Conservation (phyloP, 306 rosid species). For the Acacia crassicarpa region DNA sequence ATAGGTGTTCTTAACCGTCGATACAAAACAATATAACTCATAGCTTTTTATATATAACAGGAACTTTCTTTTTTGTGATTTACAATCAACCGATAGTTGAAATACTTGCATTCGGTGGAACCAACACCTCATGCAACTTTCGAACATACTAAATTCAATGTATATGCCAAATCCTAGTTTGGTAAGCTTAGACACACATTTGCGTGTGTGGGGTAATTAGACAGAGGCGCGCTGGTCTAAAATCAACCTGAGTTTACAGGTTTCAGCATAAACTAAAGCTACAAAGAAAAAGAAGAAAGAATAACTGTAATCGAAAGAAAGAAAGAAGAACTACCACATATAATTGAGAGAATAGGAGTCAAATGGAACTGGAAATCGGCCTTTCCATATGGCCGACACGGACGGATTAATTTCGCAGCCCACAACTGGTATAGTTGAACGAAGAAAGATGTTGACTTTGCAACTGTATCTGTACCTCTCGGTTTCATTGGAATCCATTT, state of each 20-base stretch:
- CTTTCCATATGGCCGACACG: not conserved
- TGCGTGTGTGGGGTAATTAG: not conserved
- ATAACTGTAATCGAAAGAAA: too few species aligned
- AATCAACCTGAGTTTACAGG: not conserved
- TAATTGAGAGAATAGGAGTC: not conserved
- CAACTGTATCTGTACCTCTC: not conserved
- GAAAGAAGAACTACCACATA: conserved; percentile 23
- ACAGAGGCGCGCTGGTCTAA: not conserved
- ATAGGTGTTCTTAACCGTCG: not conserved
- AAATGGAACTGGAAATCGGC: not conserved
- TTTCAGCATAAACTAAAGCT: not conserved
- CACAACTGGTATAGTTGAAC: conserved; percentile 21
- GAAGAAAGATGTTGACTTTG: not conserved
- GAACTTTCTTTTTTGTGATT: not conserved
- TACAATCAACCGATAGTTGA: not conserved
- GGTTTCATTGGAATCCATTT: conserved; percentile 14
- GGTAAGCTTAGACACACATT: not conserved
- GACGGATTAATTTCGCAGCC: conserved; percentile 18
- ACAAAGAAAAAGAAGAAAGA: not conserved
- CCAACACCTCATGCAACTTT: not conserved
- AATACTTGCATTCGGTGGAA: not conserved
- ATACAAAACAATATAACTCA: not conserved
- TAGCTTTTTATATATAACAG: not conserved
- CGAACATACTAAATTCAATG: not conserved
- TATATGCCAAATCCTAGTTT: not conserved